Evolutionary conservation across 495 filamentous ascomycete species (phyloP).

Genomic region (Xylaria palmicola): DNA sequence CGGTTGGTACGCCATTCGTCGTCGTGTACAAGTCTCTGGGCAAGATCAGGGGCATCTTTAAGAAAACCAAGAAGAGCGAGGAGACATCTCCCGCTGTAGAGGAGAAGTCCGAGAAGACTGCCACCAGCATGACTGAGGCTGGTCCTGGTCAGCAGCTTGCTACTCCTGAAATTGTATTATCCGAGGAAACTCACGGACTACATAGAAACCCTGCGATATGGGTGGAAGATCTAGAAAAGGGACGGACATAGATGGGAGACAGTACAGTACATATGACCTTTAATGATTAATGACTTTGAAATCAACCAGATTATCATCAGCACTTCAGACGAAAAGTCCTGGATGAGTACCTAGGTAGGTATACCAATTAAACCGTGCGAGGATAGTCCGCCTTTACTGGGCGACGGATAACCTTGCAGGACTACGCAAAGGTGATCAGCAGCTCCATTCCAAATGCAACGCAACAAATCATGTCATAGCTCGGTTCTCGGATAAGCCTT

Average conservation of each 20-base stretch:
- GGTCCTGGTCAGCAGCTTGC: background rate
- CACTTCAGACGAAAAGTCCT: no score
- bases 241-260: background rate
- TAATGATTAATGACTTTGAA: background rate
- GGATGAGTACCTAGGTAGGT: no score
- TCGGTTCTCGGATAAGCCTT: background rate
- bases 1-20: slow-evolving; percentile 25
- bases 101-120: background rate
- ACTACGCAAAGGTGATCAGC: no score
- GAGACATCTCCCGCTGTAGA: background rate
- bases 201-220: slow-evolving; percentile 8
- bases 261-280: background rate
- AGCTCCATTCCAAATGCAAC: background rate
- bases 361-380: no score
- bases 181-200: background rate
- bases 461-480: background rate
- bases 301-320: background rate
- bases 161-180: slow-evolving; percentile 12
- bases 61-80: slow-evolving; percentile 16
- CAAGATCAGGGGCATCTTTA: slow-evolving; percentile 14
- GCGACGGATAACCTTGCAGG: no score
- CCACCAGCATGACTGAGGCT: background rate
- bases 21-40: slow-evolving; percentile 19
- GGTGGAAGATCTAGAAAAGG: slow-evolving; percentile 13
- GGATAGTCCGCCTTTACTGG: no score